phyloP scores from a whole-genome alignment of 129 eudicot genomes.

The Escallonia herrerae region DNA sequence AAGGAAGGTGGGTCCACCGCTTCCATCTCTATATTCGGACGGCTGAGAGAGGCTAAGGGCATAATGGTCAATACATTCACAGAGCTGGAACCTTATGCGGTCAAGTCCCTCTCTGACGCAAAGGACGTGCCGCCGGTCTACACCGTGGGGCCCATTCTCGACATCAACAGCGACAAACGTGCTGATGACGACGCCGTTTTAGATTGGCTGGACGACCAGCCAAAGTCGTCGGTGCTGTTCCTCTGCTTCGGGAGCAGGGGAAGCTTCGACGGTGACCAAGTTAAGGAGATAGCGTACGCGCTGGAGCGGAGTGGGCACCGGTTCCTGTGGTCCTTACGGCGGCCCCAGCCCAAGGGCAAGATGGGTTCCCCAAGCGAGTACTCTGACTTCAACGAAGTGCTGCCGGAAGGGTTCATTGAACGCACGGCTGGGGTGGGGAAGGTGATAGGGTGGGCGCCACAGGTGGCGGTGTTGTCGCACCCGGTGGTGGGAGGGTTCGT shows the following conservation, averaged over 20 bases:
- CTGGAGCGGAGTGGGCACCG: conserved; percentile 22
- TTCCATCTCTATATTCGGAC: not conserved
- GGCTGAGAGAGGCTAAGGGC: not conserved
- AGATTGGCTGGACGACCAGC: conserved; percentile 33
- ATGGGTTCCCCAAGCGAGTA: conserved; percentile 1
- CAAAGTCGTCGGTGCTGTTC: conserved; percentile 30
- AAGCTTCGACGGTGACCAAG: conserved; percentile 12
- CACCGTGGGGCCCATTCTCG: conserved; percentile 27
- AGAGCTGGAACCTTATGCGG: conserved; percentile 9
- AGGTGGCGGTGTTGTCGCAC: conserved; percentile 27
- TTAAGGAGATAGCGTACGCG: conserved; percentile 24
- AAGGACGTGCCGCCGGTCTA: conserved; percentile 16
- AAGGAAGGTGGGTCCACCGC: not conserved
- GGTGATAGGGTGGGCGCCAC: conserved; percentile 46
- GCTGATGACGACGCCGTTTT: not conserved
- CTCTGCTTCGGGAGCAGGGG: conserved; percentile 42
- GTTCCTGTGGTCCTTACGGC: conserved; percentile 36
- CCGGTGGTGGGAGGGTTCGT: conserved; percentile 30
- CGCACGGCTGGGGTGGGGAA: conserved; percentile 23
- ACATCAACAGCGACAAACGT: not conserved
- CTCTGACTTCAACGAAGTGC: conserved; percentile 11
- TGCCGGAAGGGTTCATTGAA: conserved; percentile 30
- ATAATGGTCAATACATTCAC: conserved; percentile 13
- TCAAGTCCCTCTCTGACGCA: not conserved
- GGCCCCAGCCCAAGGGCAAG: conserved; percentile 12